Evolutionary conservation across 768 basidiomycete species (phyloP), one percentile per base, ranked within the genome.

Genomic region (Chlorophyllum brunneum): DNA sequence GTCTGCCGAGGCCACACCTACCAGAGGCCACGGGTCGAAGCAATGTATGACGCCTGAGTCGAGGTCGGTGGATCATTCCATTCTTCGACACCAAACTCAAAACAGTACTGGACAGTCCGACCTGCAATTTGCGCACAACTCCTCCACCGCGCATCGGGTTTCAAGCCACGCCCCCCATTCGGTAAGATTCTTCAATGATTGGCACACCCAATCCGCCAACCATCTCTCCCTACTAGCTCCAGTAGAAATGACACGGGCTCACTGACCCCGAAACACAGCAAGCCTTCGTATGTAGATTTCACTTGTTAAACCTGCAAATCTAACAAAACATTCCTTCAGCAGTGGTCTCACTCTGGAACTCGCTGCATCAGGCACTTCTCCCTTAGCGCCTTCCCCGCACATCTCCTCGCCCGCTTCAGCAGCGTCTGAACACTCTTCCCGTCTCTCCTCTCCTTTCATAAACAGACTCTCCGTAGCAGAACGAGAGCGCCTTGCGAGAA

Each of bases 371-470:
- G 49, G 10, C 22, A 59, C 67, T 45, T 60, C 66, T 29, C 62
- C 61, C 33, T 56, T 40, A 34, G 51, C 40, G 43, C 42, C 56
- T 34, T 51, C 45, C 22, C 51, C 44, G 7, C 58, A 48, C 13
- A 64, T 67, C 30, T 65, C 68, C 18, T 66, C 70, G 29, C 65
- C 65, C 8, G 61, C 65, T 9, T 59, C 69, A 15, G 59, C 64
- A 9, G 53, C 64, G 2, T 54, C 65, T 15, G 64, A 65, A 24
- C 63, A 59, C 18, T 62, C 67, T 37, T 65, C 69, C 15, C 61
- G 64, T 13, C 62, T 79, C 24, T 77, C 77, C 2, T 78, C 77
- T 18, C 77, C 77, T 5, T 79, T 78, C 59, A 67, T 73, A 60
- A 72, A 67, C 27, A 73, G 73, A 52, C 56, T 71, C 27, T 61